Conservation (phyloP, 768 basidiomycete species). For the Podaxis pistillaris region DNA sequence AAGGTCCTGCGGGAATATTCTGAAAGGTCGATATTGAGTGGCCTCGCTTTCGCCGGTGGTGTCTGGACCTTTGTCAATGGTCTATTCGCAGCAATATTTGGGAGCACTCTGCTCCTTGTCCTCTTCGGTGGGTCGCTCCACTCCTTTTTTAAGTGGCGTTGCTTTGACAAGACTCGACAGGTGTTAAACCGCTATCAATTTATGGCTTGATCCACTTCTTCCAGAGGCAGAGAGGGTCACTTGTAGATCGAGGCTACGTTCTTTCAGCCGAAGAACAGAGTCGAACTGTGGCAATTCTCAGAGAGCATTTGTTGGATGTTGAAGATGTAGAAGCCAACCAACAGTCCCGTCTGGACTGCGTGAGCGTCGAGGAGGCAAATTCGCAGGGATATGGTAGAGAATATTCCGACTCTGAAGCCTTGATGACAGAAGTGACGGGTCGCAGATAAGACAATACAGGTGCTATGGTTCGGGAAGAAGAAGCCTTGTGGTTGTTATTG, state of each 20-base stretch:
- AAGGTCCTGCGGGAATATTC: conserved; percentile 1
- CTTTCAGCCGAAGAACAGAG: neutral
- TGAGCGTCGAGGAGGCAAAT: too few relatives aligned
- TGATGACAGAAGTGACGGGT: too few relatives aligned
- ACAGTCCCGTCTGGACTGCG: neutral
- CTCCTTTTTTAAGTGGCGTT: too few relatives aligned
- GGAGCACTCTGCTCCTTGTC: conserved; percentile 7
- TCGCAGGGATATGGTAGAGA: neutral
- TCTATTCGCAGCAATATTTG: conserved; percentile 13
- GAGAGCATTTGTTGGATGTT: conserved; percentile 5
- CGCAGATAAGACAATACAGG: too few relatives aligned
- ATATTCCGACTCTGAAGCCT: too few relatives aligned
- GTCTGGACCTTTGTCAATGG: conserved; percentile 15
- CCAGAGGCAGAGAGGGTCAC: neutral
- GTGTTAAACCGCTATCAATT: conserved; percentile 2
- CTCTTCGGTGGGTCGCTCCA: conserved; percentile 4
- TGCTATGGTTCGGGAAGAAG: too few relatives aligned
- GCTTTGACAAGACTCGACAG: neutral
- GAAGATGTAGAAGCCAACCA: neutral
- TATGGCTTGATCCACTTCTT: neutral
- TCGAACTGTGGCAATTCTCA: neutral
- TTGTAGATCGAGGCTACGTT: neutral
- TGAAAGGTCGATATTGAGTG: conserved; percentile 11
- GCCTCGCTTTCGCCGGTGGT: conserved; percentile 7
- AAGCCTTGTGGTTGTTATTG: too few relatives aligned